These are phyloP conservation scores for Canavalia gladiata DNA, from an alignment of 306 rosid species.

Conservation along the genomic window DNA sequence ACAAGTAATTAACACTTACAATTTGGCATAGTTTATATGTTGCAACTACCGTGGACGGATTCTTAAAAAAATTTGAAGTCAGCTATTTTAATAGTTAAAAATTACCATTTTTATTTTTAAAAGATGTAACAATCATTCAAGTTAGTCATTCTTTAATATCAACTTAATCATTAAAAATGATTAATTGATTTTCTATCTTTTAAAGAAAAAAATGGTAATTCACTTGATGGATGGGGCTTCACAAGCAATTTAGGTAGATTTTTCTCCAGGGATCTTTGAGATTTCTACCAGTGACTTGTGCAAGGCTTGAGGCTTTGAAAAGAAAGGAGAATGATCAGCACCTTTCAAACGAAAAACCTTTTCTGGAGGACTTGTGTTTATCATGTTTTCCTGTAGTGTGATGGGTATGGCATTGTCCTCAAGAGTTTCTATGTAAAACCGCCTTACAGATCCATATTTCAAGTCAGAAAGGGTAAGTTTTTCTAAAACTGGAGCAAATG, in stretches of 20 bases:
- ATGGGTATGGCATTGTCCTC: constrained; percentile 94
- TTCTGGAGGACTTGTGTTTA: constrained; percentile 43
- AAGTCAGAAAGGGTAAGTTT: constrained; percentile 75
- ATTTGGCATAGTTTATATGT: not conserved
- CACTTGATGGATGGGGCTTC: not conserved
- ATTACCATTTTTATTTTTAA: no score
- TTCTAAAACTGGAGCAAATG: constrained; percentile 88
- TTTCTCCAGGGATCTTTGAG: constrained; percentile 55
- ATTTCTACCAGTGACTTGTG: constrained; percentile 90
- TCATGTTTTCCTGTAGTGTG: constrained; percentile 77
- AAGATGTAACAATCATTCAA: no score
- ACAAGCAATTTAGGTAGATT: not conserved
- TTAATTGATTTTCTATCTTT: no score
- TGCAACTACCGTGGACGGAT: not conserved
- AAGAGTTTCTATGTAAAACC: constrained; percentile 83
- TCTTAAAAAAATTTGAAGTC: no score
- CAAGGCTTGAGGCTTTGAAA: constrained; percentile 97
- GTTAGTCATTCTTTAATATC: no score
- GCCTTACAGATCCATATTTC: constrained; percentile 82
- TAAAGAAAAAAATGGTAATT: no score
- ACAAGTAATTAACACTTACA: not conserved
- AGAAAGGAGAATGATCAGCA: constrained; percentile 68
- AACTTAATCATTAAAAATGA: no score
- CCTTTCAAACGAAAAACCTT: not conserved
- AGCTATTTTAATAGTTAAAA: no score